Evolutionary conservation across 2,329 filamentous ascomycete species (phyloP).

Genomic region (Macrophomina phaseolina): DNA sequence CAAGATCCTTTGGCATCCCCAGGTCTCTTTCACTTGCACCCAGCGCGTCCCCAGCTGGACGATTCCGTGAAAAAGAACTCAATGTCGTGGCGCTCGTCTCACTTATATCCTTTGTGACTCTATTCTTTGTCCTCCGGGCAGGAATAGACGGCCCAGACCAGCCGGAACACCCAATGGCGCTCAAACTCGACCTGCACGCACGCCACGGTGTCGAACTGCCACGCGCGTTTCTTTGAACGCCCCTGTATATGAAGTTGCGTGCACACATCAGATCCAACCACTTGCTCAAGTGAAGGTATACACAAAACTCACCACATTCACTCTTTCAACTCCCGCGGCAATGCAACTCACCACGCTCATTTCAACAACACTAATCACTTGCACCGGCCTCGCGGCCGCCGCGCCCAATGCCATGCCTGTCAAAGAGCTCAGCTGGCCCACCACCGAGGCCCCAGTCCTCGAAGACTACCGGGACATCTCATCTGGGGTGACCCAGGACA

Average conservation of each 20-base stretch:
- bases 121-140: not conserved
- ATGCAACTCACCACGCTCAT: slow-evolving; percentile 19
- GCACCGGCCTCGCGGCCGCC: not conserved
- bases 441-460: not conserved
- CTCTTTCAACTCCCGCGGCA: not conserved
- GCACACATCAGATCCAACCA: not conserved
- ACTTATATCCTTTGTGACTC: not conserved
- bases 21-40: not conserved
- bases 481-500: not conserved
- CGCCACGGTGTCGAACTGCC: not conserved
- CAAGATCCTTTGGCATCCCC: not conserved
- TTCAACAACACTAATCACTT: slow-evolving; percentile 7
- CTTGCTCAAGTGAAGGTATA: not conserved
- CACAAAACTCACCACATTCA: slow-evolving; percentile 2
- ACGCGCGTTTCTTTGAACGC: not conserved
- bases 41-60: not conserved
- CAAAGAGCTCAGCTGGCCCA: not conserved
- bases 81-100: not conserved
- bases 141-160: not conserved
- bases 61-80: not conserved
- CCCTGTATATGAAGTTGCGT: not conserved
- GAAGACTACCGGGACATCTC: not conserved
- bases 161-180: not conserved
- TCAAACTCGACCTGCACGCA: not conserved
- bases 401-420: not conserved